Evolutionary conservation across 352 stramenopile genomes (phyloP).

Genomic region (Phytopythium mirpurense): DNA sequence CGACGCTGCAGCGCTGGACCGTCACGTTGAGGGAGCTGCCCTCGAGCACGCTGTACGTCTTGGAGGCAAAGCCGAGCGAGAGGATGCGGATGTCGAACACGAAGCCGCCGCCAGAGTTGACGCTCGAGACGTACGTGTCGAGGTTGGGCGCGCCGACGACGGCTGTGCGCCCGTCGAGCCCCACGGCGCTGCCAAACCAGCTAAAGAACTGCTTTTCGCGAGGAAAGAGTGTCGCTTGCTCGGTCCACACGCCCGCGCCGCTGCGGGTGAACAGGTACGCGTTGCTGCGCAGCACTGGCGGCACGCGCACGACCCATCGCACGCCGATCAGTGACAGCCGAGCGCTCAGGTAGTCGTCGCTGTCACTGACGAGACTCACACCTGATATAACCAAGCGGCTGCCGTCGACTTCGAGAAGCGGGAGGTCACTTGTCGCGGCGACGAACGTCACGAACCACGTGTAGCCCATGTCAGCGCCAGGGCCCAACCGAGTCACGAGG

Average conservation of each 20-base stretch:
- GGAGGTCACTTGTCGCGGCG: slow-evolving; percentile 40
- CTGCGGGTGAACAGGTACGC: slow-evolving; percentile 64
- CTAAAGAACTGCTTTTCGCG: slow-evolving; percentile 88
- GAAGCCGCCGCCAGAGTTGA: slow-evolving; percentile 91
- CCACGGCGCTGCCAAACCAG: slow-evolving; percentile 83
- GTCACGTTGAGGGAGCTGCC: slow-evolving; percentile 71
- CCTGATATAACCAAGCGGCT: background rate
- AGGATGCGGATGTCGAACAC: slow-evolving; percentile 91
- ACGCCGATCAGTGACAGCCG: slow-evolving; percentile 9
- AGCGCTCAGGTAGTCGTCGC: slow-evolving; percentile 7
- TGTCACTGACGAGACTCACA: background rate
- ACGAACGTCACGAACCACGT: slow-evolving; percentile 86
- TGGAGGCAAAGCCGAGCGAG: slow-evolving; percentile 65
- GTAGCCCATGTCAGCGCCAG: slow-evolving; percentile 43
- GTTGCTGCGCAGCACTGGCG: slow-evolving; percentile 58
- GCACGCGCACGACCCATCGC: slow-evolving; percentile 38
- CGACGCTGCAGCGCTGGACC: slow-evolving; percentile 57
- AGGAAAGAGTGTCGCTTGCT: slow-evolving; percentile 91
- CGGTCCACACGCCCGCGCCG: slow-evolving; percentile 58
- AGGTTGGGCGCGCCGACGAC: slow-evolving; percentile 91
- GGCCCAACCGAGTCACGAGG: slow-evolving; percentile 56
- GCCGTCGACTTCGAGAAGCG: slow-evolving; percentile 50
- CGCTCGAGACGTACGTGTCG: slow-evolving; percentile 84
- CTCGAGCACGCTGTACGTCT: slow-evolving; percentile 84
- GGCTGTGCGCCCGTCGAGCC: slow-evolving; percentile 76